Base-by-base conservation (phyloP, 1,284 basidiomycete species). In the Omphalotus olearius region DNA sequence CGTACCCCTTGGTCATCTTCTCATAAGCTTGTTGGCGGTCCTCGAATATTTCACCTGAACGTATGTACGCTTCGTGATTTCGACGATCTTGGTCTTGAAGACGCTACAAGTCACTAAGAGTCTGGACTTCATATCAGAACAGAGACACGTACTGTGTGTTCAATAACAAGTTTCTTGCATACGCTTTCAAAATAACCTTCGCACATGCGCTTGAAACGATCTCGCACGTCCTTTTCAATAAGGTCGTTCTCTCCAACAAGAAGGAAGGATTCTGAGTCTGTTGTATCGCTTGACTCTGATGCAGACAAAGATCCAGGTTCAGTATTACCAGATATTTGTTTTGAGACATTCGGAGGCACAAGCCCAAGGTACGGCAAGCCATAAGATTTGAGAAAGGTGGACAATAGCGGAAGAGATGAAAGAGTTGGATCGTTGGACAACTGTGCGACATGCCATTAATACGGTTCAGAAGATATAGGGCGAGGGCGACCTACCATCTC, bases 51-150 rank as follows among this genome's bases (percentile, higher is more conserved):
- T 99, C 95, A 20, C 96, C 96, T 0, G 93, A 98, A 36, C 93
- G 90, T 62, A 99, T 98, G 66, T 99, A 99, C 52, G 96, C 97
- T 72, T 99, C 96, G 63, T 98, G 95, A 60, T 99, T 99, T 47
- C 88, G 82, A 58, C 88, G 85, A 65, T 99, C 97, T 70, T 98
- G 94, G 57, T 98, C 93, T 82, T 98, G 92, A 39, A 99, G 75
- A 54, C 89, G 85, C 91, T 98, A 63, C 30, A 13, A 57, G 45
- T 30, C 41, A 50, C 51, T 36, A 43, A 48, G 47, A 50, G 46
- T 38, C 45, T 16, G 26, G 30, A 46, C 49, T 45, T 41, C 26
- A 25, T 28, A 30, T 38, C 49, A 6, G 56, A n/a, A 33, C 40
- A 45, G 17, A 42, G 28, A 39, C 26, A 69, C 79, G 59, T 59